Evolutionary conservation across 202 grass and related monocot genomes (phyloP).

Genomic region (Zizania palustris): DNA sequence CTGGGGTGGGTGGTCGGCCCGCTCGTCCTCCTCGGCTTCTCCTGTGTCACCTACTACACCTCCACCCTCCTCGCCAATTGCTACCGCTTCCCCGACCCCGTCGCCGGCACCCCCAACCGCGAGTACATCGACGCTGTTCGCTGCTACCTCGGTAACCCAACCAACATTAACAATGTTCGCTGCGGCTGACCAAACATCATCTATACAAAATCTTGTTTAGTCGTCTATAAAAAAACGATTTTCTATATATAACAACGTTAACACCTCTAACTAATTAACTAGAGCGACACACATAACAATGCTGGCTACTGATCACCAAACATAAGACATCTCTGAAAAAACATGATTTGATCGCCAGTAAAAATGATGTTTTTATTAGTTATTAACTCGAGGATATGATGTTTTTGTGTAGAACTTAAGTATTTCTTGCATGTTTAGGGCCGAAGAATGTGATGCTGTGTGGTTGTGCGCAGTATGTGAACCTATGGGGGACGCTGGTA

Average conservation of each 20-base stretch:
- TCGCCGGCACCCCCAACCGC: slow-evolving; percentile 65
- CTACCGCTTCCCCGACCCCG: slow-evolving; percentile 84
- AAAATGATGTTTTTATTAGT: no score
- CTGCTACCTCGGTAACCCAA: slow-evolving; percentile 70
- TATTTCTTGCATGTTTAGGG: slow-evolving; percentile 20
- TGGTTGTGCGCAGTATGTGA: slow-evolving; percentile 87
- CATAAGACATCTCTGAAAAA: no score
- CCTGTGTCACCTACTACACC: slow-evolving; percentile 88
- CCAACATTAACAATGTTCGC: neutral
- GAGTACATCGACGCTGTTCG: slow-evolving; percentile 85
- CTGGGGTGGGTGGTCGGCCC: slow-evolving; percentile 78
- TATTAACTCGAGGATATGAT: no score
- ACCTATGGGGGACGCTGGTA: slow-evolving; percentile 93
- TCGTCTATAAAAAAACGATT: no score
- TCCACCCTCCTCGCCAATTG: slow-evolving; percentile 80
- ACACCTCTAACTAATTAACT: no score
- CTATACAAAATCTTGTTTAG: no score
- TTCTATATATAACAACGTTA: no score
- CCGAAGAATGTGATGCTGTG: slow-evolving; percentile 71
- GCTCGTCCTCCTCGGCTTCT: slow-evolving; percentile 71
- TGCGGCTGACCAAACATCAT: no score
- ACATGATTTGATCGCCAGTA: no score
- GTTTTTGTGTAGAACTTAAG: no score
- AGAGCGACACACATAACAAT: no score
- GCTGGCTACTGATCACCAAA: no score